Evolutionary conservation across 257 asterid genomes (phyloP).

Genomic region (Plantago elongata): DNA sequence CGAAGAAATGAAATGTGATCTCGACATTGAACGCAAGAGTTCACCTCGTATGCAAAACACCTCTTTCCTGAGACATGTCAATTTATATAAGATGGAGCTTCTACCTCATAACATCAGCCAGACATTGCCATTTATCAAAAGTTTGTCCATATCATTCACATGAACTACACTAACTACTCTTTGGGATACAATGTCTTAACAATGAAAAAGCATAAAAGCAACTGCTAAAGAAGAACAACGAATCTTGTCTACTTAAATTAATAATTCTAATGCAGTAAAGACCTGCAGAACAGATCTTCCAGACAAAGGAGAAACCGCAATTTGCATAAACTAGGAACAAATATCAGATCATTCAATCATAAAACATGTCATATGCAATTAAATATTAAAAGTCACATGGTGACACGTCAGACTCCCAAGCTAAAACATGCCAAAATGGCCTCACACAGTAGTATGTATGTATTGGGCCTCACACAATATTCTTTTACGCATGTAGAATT

Average conservation of each 20-base stretch:
- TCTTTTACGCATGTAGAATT: slow-evolving; percentile 8
- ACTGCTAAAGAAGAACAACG: too few species aligned
- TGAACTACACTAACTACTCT: too few species aligned
- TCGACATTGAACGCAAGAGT: slow-evolving; percentile 2
- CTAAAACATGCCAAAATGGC: slow-evolving; percentile 28
- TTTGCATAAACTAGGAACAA: not conserved
- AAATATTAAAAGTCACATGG: slow-evolving; percentile 28
- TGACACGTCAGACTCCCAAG: slow-evolving; percentile 30
- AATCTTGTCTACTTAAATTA: too few species aligned
- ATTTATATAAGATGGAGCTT: not conserved
- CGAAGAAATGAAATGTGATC: not conserved
- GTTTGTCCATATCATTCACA: too few species aligned
- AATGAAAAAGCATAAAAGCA: too few species aligned
- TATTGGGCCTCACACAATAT: slow-evolving; percentile 24
- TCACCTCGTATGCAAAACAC: not conserved
- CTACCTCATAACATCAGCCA: not conserved
- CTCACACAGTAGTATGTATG: slow-evolving; percentile 16
- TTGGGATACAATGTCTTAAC: too few species aligned
- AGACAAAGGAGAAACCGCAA: not conserved
- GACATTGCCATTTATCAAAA: too few species aligned
- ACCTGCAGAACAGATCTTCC: too few species aligned
- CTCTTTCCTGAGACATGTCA: too few species aligned
- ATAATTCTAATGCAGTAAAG: too few species aligned
- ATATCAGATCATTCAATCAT: not conserved
- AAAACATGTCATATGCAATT: slow-evolving; percentile 1